Conservation (phyloP, 331 rosid genomes). For the Phaseolus coccineus region DNA sequence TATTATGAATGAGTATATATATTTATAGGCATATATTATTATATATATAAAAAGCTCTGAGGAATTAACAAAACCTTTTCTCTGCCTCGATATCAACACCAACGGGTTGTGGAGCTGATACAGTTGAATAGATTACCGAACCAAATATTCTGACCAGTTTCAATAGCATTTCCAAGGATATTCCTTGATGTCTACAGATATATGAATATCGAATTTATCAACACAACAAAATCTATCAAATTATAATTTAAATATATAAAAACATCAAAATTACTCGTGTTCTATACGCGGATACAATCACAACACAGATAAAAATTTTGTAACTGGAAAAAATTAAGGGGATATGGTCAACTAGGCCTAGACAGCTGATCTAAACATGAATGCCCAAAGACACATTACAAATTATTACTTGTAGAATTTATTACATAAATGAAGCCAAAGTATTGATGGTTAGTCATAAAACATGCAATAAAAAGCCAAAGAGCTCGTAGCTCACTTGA, state of each 20-base stretch:
- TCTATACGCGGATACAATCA: slow-evolving; percentile 21
- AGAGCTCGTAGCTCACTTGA: neutral
- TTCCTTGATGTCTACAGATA: slow-evolving; percentile 68
- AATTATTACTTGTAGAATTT: neutral
- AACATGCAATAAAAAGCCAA: neutral
- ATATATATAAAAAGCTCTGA: slow-evolving; percentile 20
- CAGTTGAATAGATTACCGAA: slow-evolving; percentile 80
- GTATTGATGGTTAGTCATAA: neutral
- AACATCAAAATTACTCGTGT: slow-evolving; percentile 11
- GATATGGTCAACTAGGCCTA: slow-evolving; percentile 13
- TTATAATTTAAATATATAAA: slow-evolving; percentile 2
- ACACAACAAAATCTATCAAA: slow-evolving; percentile 28
- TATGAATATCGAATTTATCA: slow-evolving; percentile 46
- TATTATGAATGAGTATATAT: too few relatives aligned
- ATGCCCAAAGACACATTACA: slow-evolving; percentile 7
- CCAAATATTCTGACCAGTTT: slow-evolving; percentile 89
- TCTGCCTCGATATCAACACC: slow-evolving; percentile 99
- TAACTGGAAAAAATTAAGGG: slow-evolving; percentile 3
- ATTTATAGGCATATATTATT: neutral
- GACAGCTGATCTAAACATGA: slow-evolving; percentile 14
- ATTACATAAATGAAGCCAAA: neutral
- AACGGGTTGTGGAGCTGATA: slow-evolving; percentile 80
- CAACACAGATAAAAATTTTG: neutral
- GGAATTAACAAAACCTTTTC: slow-evolving; percentile 62
- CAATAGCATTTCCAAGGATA: slow-evolving; percentile 87